Evolutionary conservation across 306 rosid species (phyloP), one percentile per base, ranked within the genome.

Genomic region (Cucurbita moschata): DNA sequence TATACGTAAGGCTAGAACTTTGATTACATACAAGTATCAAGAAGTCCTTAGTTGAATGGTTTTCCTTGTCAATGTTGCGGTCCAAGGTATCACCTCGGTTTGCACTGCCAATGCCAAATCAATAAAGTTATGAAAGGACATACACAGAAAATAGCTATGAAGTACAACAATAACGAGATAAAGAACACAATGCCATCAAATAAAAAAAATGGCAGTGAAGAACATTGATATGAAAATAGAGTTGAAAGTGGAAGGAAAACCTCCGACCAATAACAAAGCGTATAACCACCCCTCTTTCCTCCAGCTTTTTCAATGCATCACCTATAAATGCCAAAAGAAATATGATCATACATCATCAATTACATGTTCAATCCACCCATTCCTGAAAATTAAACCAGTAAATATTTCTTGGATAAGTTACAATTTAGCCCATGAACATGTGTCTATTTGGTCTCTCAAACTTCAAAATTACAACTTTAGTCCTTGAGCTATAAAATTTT

Each of bases 181-280:
- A 82, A 30, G 35, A 61, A 37, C 55, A 6, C 3, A 5, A 50
- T 37, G 38, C 18, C 63, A 81, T 51, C 69, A 55, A 65, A 81
- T 47, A 40, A 80, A 81, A 80, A 42, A 72, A 79, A n/a, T 10
- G 59, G 18, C 61, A 44, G 74, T 50, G 59, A 50, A 69, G 73
- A 68, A 30, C 59, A 30, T 4, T 8, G 54, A 61, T 60, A 26
- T 37, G 55, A 44, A 74, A 46, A 38, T 38, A 30, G 59, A 46
- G 67, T 60, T 61, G 59, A 76, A 84, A 85, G 75, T 51, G 47
- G 6, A 82, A 91, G 78, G 79, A 75, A 87, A 82, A 89, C 99
- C 99, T 94, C 88, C 99, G 92, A 78, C 97, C 99, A 86, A 94
- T 80, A 72, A 89, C 92, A 78, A 94, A 94, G 21, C 96, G 97